Evolutionary conservation across 2,329 filamentous ascomycete species (phyloP).

Genomic region (Byssothecium circinans): DNA sequence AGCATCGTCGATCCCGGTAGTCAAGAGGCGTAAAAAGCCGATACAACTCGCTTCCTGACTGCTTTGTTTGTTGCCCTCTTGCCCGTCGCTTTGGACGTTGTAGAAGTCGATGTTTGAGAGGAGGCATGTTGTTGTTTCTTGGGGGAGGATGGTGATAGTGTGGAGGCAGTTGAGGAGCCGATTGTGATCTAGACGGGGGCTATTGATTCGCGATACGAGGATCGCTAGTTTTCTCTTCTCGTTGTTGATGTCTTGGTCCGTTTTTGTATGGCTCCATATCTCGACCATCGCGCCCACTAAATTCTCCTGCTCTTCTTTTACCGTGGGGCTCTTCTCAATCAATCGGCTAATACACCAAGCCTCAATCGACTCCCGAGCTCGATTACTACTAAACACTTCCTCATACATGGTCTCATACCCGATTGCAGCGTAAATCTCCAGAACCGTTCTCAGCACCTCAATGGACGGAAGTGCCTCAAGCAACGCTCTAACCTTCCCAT

Average conservation of each 20-base stretch:
- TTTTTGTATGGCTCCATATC: constrained; percentile 21
- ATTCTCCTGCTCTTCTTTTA: constrained; percentile 2
- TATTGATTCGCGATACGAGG: constrained; percentile 10
- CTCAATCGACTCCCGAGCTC: constrained; percentile 19
- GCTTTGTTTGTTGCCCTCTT: background rate
- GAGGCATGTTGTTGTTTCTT: constrained; percentile 15
- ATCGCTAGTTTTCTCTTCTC: constrained; percentile 16
- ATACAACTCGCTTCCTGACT: constrained; percentile 16
- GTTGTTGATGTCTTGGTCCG: constrained; percentile 6
- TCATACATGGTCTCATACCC: background rate
- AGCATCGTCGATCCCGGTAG: constrained; percentile 3
- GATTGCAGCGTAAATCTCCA: constrained; percentile 20
- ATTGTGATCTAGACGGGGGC: constrained; percentile 2
- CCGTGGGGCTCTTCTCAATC: constrained; percentile 4
- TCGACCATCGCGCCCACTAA: constrained; percentile 18
- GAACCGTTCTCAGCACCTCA: constrained; percentile 10
- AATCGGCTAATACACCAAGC: constrained; percentile 21
- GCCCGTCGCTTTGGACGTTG: background rate
- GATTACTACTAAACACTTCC: background rate
- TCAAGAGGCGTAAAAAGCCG: constrained; percentile 20
- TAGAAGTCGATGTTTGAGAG: constrained; percentile 10
- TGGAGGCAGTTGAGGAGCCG: constrained; percentile 22
- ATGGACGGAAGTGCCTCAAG: constrained; percentile 17
- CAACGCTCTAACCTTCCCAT: constrained; percentile 1
- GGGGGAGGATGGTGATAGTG: constrained; percentile 17